Conservation (phyloP, 2,329 filamentous ascomycete genomes). For the Chaetomium sp. region DNA sequence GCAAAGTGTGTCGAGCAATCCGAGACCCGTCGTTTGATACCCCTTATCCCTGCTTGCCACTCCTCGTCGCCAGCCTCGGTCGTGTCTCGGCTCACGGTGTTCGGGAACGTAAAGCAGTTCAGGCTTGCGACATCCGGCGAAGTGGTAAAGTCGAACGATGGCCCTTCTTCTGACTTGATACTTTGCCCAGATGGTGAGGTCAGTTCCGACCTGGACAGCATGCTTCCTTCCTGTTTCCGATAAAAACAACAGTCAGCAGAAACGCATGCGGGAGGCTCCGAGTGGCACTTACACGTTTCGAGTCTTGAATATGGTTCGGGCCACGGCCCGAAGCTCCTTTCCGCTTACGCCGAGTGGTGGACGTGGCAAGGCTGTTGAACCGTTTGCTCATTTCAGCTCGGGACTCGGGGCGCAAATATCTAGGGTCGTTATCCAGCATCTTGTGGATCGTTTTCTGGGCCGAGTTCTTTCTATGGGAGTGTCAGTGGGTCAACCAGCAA, state of each 20-base stretch:
- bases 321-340: not conserved
- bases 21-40: constrained; percentile 32
- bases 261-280: not conserved
- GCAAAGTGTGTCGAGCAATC: constrained; percentile 27
- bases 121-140: constrained; percentile 8
- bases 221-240: constrained; percentile 5
- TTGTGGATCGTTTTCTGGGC: constrained; percentile 52
- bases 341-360: constrained; percentile 30
- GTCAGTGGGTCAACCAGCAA: not conserved
- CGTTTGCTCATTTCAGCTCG: constrained; percentile 46
- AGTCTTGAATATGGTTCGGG: not conserved
- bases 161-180: constrained; percentile 9
- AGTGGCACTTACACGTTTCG: not conserved
- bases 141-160: constrained; percentile 9
- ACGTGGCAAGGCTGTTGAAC: constrained; percentile 38
- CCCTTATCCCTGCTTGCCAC: constrained; percentile 12
- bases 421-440: constrained; percentile 52
- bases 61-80: constrained; percentile 15
- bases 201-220: constrained; percentile 3
- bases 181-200: constrained; percentile 12
- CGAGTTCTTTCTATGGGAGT: constrained; percentile 43
- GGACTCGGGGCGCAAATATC: constrained; percentile 49
- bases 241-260: not conserved
- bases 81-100: constrained; percentile 2
- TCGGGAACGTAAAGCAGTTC: constrained; percentile 8